Conservation (phyloP, 768 basidiomycete genomes). For the Russula sp. region DNA sequence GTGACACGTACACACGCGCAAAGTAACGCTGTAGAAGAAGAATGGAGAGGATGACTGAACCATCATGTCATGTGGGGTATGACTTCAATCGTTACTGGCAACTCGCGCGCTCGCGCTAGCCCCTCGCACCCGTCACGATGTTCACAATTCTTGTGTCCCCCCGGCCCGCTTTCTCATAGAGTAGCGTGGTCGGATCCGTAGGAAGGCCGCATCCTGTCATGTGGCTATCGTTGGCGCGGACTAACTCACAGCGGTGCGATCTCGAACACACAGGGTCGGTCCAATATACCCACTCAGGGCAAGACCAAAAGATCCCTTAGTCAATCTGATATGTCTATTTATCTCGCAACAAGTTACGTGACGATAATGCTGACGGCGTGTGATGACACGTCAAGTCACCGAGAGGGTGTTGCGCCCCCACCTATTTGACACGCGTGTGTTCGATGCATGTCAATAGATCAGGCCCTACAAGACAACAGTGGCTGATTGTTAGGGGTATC, state of each 20-base stretch:
- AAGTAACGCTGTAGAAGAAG: background rate
- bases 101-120: background rate
- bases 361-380: background rate
- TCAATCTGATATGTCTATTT: background rate
- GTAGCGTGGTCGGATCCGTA: background rate
- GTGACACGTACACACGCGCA: background rate
- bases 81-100: background rate
- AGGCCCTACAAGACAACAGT: background rate
- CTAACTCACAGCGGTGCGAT: background rate
- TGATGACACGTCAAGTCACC: background rate
- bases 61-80: background rate
- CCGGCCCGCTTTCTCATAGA: background rate
- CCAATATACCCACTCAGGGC: background rate
- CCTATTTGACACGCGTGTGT: background rate
- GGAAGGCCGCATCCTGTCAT: background rate
- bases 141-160: conserved; percentile 3
- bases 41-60: background rate
- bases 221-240: background rate
- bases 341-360: background rate
- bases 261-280: background rate
- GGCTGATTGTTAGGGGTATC: background rate
- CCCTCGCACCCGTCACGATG: background rate
- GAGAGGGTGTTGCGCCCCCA: background rate
- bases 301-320: background rate
- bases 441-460: background rate